Evolutionary conservation across 371 early-diverging fungal species (phyloP).

Genomic region (Apophysomyces elegans): DNA sequence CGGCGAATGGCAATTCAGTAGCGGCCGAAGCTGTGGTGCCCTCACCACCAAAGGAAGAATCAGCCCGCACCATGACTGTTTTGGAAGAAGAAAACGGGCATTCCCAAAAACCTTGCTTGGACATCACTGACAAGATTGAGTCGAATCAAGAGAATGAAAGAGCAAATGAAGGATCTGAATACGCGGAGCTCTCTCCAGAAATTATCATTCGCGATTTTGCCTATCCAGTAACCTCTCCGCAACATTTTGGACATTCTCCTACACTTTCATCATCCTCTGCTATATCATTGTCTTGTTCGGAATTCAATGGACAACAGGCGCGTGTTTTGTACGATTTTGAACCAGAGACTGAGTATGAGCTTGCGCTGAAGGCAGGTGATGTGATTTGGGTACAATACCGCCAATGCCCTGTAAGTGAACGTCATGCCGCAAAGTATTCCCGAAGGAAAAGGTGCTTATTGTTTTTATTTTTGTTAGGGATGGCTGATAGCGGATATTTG

Average conservation of each 20-base stretch:
- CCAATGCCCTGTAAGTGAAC: slow-evolving; percentile 51
- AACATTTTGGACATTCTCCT: slow-evolving; percentile 54
- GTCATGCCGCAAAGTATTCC: not conserved
- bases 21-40: not conserved
- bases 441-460: slow-evolving; percentile 1
- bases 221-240: slow-evolving; percentile 61
- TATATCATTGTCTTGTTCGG: slow-evolving; percentile 32
- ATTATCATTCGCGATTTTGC: slow-evolving; percentile 72
- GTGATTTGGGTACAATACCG: slow-evolving; percentile 64
- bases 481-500: slow-evolving; percentile 72
- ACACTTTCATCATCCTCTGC: slow-evolving; percentile 22
- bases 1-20: slow-evolving; percentile 4
- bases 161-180: not conserved
- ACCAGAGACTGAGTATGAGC: slow-evolving; percentile 69
- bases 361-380: slow-evolving; percentile 67
- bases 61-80: not conserved
- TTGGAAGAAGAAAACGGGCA: slow-evolving; percentile 5
- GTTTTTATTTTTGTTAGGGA: slow-evolving; percentile 34
- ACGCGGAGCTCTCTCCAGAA: not conserved
- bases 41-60: not conserved
- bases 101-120: slow-evolving; percentile 5
- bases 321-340: slow-evolving; percentile 75
- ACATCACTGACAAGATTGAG: not conserved
- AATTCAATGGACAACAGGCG: slow-evolving; percentile 49
- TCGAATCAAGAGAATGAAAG: slow-evolving; percentile 8